Conservation (phyloP, 306 rosid species). For the Lithocarpus polystachyus region DNA sequence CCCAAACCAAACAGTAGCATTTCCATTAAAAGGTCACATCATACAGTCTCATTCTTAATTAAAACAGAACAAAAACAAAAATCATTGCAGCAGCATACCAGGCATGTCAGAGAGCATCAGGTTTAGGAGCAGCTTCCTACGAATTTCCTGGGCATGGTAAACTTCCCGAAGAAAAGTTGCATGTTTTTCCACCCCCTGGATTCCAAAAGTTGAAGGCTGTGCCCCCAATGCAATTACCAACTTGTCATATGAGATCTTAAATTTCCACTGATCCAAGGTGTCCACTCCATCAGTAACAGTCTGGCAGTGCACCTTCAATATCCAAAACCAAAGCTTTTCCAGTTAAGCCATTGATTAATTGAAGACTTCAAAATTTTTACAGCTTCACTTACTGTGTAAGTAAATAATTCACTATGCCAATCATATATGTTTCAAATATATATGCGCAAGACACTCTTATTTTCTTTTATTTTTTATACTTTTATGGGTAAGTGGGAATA, state of each 20-base stretch:
- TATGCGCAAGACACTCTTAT: no score
- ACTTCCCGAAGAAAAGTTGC: conserved; percentile 96
- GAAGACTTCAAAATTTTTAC: background rate
- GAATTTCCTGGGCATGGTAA: conserved; percentile 94
- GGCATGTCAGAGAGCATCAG: conserved; percentile 90
- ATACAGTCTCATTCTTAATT: conserved; percentile 10
- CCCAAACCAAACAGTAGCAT: conserved; percentile 16
- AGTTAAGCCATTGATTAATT: conserved; percentile 11
- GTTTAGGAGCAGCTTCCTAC: conserved; percentile 85
- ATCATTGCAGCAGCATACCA: conserved; percentile 42
- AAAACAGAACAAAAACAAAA: background rate
- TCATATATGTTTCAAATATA: background rate
- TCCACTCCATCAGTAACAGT: conserved; percentile 60
- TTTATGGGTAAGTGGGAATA: no score
- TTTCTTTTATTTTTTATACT: no score
- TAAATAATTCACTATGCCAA: background rate
- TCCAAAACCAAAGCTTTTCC: conserved; percentile 23
- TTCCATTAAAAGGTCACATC: conserved; percentile 8
- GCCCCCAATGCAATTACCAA: conserved; percentile 85
- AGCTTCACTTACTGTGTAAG: background rate
- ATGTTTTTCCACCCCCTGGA: conserved; percentile 75
- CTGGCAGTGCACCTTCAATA: conserved; percentile 81
- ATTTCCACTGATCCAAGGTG: conserved; percentile 76
- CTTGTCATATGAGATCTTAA: conserved; percentile 77
- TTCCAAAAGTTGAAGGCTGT: conserved; percentile 82